Conservation (phyloP, 2,329 filamentous ascomycete species). For the Fusarium praegraminearum region DNA sequence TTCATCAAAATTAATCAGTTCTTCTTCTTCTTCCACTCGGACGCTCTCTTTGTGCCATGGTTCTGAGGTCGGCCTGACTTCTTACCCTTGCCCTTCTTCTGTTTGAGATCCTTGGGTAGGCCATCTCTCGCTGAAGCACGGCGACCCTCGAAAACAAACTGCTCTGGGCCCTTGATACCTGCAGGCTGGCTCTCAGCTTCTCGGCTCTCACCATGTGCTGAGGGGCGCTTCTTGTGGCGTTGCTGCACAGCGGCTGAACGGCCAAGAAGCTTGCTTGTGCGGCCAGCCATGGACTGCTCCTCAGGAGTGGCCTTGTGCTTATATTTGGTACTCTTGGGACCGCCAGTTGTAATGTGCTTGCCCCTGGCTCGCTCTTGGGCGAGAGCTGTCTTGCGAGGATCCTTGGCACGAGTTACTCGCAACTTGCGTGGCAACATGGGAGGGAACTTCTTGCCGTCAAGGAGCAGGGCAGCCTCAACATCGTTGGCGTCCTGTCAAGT, state of each 20-base stretch:
- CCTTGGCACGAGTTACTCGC: conserved; percentile 88
- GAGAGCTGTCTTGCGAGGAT: conserved; percentile 69
- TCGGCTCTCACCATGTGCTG: conserved; percentile 39
- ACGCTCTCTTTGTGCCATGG: conserved; percentile 56
- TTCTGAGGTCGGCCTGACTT: conserved; percentile 54
- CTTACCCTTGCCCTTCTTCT: conserved; percentile 65
- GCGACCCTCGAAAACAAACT: conserved; percentile 84
- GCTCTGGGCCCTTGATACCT: conserved; percentile 70
- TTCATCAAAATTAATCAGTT: conserved; percentile 28
- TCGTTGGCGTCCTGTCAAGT: conserved; percentile 77
- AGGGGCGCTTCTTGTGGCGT: conserved; percentile 47
- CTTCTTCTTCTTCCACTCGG: conserved; percentile 62
- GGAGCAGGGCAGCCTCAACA: conserved; percentile 89
- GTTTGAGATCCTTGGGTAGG: conserved; percentile 70
- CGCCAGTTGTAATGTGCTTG: conserved; percentile 53
- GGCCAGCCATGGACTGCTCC: conserved; percentile 77
- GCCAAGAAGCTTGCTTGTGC: conserved; percentile 79
- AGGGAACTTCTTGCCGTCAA: conserved; percentile 92
- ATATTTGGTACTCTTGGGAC: conserved; percentile 65
- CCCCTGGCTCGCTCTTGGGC: conserved; percentile 55
- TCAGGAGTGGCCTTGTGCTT: conserved; percentile 77
- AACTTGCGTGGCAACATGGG: conserved; percentile 91
- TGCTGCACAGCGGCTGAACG: conserved; percentile 70
- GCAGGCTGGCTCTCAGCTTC: conserved; percentile 23
- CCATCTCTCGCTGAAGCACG: conserved; percentile 76